Percentiles rank a stretch among this genome's conserved stretches.
Conservation (phyloP, 805 yeast species). For the Saccharomyces jurei region DNA sequence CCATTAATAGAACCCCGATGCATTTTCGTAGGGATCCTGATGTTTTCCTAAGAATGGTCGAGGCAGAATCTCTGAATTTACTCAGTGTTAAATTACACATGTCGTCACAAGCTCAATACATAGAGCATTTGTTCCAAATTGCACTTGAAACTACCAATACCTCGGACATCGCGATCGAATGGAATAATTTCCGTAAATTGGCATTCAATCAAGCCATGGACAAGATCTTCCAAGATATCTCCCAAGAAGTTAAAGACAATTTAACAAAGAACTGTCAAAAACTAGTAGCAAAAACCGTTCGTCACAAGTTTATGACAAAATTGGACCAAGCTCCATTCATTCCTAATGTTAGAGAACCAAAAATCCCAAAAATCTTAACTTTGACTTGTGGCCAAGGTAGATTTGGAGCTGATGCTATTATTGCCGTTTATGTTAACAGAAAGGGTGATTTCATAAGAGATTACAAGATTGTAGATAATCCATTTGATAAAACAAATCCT, state of each 20-base stretch:
- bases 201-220: slow-evolving; percentile 62
- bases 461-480: slow-evolving; percentile 69
- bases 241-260: slow-evolving; percentile 74
- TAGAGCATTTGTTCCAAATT: slow-evolving; percentile 41
- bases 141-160: slow-evolving; percentile 70
- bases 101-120: slow-evolving; percentile 32
- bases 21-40: slow-evolving; percentile 74
- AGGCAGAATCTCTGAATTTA: slow-evolving; percentile 77
- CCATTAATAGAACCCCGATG: slow-evolving; percentile 69
- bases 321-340: slow-evolving; percentile 91
- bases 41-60: slow-evolving; percentile 77
- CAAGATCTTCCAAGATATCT: slow-evolving; percentile 56
- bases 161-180: slow-evolving; percentile 62
- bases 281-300: slow-evolving; percentile 56
- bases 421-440: slow-evolving; percentile 72
- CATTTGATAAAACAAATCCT: slow-evolving; percentile 41
- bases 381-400: slow-evolving; percentile 83
- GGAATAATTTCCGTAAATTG: slow-evolving; percentile 71
- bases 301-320: slow-evolving; percentile 58
- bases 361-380: slow-evolving; percentile 76
- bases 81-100: slow-evolving; percentile 54
- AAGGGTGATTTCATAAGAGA: slow-evolving; percentile 71
- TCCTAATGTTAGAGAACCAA: slow-evolving; percentile 74
- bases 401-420: slow-evolving; percentile 71
- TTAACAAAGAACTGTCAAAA: slow-evolving; percentile 70